These are phyloP conservation scores for Tolypocladium nubicola DNA, from an alignment of 2,329 filamentous ascomycete genomes.

Conservation along the genomic window DNA sequence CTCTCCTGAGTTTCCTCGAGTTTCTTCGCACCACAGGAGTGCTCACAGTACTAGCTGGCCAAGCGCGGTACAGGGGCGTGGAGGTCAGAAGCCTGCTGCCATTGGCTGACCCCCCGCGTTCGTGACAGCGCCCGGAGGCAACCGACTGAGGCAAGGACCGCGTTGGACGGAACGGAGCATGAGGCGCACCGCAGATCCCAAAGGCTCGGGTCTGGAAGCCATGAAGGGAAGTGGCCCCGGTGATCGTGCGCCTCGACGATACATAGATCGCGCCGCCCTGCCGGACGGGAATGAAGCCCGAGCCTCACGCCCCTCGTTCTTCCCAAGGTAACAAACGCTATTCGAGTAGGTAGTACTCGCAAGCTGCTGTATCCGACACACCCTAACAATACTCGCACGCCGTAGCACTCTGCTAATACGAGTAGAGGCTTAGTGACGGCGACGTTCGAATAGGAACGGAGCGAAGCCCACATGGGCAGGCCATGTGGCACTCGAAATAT, in stretches of 20 bases:
- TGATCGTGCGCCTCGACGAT: background rate
- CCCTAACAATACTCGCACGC: background rate
- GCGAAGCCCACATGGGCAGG: background rate
- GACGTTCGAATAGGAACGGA: background rate
- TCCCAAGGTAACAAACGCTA: background rate
- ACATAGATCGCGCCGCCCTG: background rate
- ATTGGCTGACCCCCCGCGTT: background rate
- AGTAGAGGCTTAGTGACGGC: background rate
- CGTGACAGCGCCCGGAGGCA: background rate
- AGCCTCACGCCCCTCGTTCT: background rate
- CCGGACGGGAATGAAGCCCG: background rate
- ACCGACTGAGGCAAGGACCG: background rate
- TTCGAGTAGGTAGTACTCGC: too few species aligned
- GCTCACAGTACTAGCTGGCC: background rate
- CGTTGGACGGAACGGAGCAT: background rate
- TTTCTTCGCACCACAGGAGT: background rate
- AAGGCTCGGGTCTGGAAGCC: background rate
- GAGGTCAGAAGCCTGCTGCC: background rate
- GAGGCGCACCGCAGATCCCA: background rate
- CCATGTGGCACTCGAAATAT: background rate
- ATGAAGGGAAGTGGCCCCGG: background rate
- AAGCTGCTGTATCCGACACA: background rate
- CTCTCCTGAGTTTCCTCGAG: background rate
- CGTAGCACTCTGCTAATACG: background rate
- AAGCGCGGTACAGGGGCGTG: background rate